A percentile compares a stretch with the other conserved stretches of the same genome.
These are phyloP conservation scores for Penicillium turbatum DNA, from an alignment of 495 filamentous ascomycete species.

Conservation along the genomic window DNA sequence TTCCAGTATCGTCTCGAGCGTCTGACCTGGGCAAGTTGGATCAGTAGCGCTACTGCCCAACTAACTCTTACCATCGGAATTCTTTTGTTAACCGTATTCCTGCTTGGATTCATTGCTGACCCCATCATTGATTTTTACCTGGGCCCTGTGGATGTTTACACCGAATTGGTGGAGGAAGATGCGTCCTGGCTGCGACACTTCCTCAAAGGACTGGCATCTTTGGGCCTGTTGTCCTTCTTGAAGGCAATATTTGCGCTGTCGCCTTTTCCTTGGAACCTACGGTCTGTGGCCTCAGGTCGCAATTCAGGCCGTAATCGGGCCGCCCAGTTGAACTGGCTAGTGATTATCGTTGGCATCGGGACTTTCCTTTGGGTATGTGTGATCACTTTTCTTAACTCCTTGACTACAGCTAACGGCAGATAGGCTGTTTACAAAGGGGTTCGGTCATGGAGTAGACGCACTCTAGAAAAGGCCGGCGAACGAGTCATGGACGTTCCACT, in stretches of 20 bases:
- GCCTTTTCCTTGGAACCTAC: conserved; percentile 71
- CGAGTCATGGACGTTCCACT: conserved; percentile 75
- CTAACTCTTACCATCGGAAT: conserved; percentile 64
- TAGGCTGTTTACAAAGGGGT: conserved; percentile 80
- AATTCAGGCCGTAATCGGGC: conserved; percentile 67
- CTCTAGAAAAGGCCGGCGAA: conserved; percentile 71
- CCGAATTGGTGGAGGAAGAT: conserved; percentile 41
- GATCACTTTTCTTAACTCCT: not conserved
- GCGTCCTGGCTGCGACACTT: conserved; percentile 75
- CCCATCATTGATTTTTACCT: conserved; percentile 86
- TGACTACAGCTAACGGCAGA: conserved; percentile 21
- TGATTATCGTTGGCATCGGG: conserved; percentile 72
- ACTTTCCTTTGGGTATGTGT: conserved; percentile 78
- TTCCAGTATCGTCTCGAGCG: conserved; percentile 81
- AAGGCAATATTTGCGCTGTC: conserved; percentile 72
- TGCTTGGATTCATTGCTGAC: conserved; percentile 87
- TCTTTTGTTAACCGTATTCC: conserved; percentile 64
- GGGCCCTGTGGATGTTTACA: conserved; percentile 57
- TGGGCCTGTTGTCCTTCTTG: conserved; percentile 80
- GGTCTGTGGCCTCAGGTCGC: conserved; percentile 47
- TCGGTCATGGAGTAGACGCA: conserved; percentile 60
- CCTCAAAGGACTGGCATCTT: conserved; percentile 75
- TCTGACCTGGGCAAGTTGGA: conserved; percentile 67
- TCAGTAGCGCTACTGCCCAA: conserved; percentile 63
- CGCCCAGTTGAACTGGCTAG: conserved; percentile 67